These are phyloP conservation scores for Saposhnikovia divaricata DNA, from an alignment of 129 eudicot genomes.

Conservation along the genomic window DNA sequence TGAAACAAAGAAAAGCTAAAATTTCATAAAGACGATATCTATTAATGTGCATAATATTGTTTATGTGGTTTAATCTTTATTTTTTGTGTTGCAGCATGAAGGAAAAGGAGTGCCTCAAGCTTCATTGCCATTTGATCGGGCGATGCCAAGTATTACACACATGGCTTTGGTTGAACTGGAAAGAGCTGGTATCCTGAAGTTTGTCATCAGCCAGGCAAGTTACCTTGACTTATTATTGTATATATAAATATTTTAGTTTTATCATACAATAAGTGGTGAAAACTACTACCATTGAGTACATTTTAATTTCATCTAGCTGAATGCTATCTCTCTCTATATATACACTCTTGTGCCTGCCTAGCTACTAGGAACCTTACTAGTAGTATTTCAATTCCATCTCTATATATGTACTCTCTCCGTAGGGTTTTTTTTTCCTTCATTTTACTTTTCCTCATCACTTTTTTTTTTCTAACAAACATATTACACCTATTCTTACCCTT, in stretches of 20 bases:
- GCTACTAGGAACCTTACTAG: not conserved
- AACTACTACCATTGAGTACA: not conserved
- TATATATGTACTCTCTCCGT: no score
- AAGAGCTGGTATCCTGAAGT: slow-evolving; percentile 75
- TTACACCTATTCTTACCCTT: slow-evolving; percentile 3
- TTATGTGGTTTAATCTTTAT: not conserved
- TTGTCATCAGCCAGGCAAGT: slow-evolving; percentile 84
- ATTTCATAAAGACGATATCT: not conserved
- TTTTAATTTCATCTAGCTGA: not conserved
- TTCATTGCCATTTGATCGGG: slow-evolving; percentile 87
- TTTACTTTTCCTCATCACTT: not conserved
- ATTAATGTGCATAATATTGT: not conserved
- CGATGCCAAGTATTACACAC: slow-evolving; percentile 79
- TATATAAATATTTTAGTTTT: no score
- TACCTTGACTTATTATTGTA: not conserved
- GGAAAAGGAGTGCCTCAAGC: slow-evolving; percentile 96
- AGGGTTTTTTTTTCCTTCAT: not conserved
- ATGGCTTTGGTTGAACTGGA: slow-evolving; percentile 91
- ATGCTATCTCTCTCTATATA: no score
- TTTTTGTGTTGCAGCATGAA: slow-evolving; percentile 52
- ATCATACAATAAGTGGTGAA: not conserved
- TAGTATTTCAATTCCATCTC: no score
- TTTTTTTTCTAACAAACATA: not conserved
- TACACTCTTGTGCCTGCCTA: not conserved
- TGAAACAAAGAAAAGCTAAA: not conserved